Evolutionary conservation across 768 basidiomycete genomes (phyloP), one percentile per base, ranked within the genome.

Genomic region (Exidia glandulosa): DNA sequence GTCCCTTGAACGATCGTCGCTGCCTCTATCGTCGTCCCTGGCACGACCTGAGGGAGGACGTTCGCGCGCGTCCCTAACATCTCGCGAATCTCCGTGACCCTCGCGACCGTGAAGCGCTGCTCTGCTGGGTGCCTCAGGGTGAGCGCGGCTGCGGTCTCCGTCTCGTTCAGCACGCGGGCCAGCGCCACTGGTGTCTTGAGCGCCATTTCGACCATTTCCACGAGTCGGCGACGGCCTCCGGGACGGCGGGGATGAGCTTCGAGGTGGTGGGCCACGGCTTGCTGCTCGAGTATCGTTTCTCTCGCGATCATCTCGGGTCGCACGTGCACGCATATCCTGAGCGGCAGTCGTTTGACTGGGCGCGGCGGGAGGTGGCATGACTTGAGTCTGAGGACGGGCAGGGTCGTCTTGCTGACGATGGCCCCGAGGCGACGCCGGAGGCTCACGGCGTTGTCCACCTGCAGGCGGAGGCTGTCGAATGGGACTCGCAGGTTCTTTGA

Each of bases 341-440:
- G 88, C 88, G 10, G 86, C 87, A 5, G 76, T 72, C 0, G 88
- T 90, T 66, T 90, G 87, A 65, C 89, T 91, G 2, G 90, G 90
- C 55, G 77, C 82, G 29, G 75, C 77, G 19, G 90, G 90, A 3
- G 90, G 90, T 13, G 86, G 87, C 88, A 92, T 91, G 1, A 67
- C 67, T 34, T 80, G 77, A n/a, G 66, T 69, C 32, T 67, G 57
- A 1, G 77, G 78, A 16, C 66, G 64, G 31, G 76, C 75, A 27
- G 67, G 60, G 34, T 64, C 78, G 14, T 83, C 82, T 5, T 60
- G 56, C 59, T 70, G 70, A 56, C 74, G 75, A 56, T 73, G 69
- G 32, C 66, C 63, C 45, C 75, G 75, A 33, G 78, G 76, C 9
- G 75, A 72, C 56, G 77, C 68, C 19, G 71, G 66, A 10, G 69